These are phyloP conservation scores for Colletotrichum tropicale DNA, from an alignment of 2,329 filamentous ascomycete species.

Conservation along the genomic window DNA sequence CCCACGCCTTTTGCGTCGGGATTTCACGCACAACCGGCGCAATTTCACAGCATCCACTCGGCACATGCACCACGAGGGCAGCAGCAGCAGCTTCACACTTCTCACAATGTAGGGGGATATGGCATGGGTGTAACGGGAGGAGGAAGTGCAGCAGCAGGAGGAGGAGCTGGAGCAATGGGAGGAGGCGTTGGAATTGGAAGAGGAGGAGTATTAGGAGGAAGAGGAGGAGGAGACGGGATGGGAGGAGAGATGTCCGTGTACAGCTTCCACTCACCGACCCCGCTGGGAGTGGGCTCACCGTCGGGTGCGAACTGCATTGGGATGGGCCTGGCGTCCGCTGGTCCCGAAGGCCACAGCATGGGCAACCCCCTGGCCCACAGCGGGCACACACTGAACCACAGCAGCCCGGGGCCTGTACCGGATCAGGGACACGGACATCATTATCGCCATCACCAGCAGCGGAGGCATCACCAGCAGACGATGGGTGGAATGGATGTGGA, in stretches of 20 bases:
- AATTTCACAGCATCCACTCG: background rate
- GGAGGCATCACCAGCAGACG: no score
- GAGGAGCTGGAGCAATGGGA: background rate
- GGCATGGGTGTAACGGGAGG: background rate
- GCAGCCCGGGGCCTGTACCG: no score
- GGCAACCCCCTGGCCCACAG: background rate
- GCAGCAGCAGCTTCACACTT: background rate
- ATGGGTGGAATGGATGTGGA: no score
- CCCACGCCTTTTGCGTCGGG: conserved; percentile 52
- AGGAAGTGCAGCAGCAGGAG: background rate
- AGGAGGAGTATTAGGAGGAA: background rate
- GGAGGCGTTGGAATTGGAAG: background rate
- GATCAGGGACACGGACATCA: no score
- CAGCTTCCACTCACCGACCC: background rate
- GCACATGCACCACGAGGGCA: background rate
- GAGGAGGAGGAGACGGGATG: background rate
- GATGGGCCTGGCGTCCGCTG: background rate
- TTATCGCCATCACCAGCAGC: no score
- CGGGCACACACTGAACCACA: background rate
- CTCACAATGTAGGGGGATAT: background rate
- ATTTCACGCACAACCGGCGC: conserved; percentile 31
- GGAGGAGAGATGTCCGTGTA: background rate
- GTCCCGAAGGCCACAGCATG: background rate
- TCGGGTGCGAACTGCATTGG: background rate
- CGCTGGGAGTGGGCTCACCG: background rate